Evolutionary conservation across 768 basidiomycete genomes (phyloP).

Genomic region (Lactarius trivialis): DNA sequence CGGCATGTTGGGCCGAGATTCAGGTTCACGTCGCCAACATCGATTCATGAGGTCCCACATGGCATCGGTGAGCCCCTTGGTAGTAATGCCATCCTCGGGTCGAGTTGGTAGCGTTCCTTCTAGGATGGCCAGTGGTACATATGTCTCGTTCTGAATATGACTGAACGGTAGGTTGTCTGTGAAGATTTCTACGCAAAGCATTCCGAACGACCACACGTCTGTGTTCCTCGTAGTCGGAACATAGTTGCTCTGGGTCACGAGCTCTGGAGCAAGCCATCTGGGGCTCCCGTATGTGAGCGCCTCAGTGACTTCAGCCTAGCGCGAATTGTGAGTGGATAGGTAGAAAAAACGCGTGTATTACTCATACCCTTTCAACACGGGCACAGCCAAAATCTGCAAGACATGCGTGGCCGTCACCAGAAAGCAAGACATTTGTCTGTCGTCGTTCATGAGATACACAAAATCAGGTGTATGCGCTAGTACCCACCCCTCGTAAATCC

Average conservation of each 20-base stretch:
- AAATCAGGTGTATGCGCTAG: not conserved
- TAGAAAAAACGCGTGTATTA: not conserved
- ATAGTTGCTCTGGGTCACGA: conserved; percentile 1
- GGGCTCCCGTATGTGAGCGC: not conserved
- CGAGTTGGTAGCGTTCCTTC: conserved; percentile 35
- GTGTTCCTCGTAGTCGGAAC: conserved; percentile 29
- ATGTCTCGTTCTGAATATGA: conserved; percentile 30
- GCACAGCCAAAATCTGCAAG: conserved; percentile 14
- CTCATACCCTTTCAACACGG: conserved; percentile 15
- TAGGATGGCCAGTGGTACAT: conserved; percentile 33
- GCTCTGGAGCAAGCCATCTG: conserved; percentile 21
- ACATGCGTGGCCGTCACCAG: conserved; percentile 5
- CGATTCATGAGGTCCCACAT: conserved; percentile 39
- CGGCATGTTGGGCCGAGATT: conserved; percentile 35
- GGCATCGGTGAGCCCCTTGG: conserved; percentile 32
- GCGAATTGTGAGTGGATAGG: not conserved
- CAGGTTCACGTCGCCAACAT: conserved; percentile 40
- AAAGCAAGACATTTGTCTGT: conserved; percentile 15
- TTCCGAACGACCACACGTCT: conserved; percentile 46
- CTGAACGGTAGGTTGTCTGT: conserved; percentile 38
- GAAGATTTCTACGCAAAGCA: conserved; percentile 42
- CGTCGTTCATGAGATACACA: not conserved
- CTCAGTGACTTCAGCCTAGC: conserved; percentile 2
- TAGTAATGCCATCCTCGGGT: conserved; percentile 29
- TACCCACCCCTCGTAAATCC: conserved; percentile 17